Evolutionary conservation across 306 rosid species (phyloP), one percentile per base, ranked within the genome.

Genomic region (Urtica urens): DNA sequence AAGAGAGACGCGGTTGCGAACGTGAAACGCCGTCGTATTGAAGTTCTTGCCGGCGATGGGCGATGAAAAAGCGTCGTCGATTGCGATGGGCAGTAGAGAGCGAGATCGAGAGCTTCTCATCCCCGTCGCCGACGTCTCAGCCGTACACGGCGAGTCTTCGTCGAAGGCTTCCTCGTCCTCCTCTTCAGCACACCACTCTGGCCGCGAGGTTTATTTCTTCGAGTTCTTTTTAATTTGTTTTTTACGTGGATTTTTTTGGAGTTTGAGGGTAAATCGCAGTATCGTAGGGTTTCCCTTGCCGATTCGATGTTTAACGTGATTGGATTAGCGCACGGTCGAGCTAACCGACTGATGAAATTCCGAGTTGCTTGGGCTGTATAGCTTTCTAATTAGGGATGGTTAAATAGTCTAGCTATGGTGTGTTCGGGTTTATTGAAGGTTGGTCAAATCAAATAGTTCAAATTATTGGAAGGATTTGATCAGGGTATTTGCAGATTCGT

Each of bases 31-130:
- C 67, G 79, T 58, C 70, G 70, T 18, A 31, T 57, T n/a, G 20
- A 15, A 10, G 12, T 22, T 16, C 39, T 26, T 35, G 38, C 29
- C 38, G 40, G 45, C 39, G 63, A 80, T 83, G 96, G 94, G 73
- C 59, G 94, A 83, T 46, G 87, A 68, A 3, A 74, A 83, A 57
- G 55, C 82, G 33, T 58, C 72, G 31, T 46, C 68, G 49, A 75
- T 78, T 35, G 60, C 49, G 38, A 69, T 71, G 72, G 70, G 68
- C 22, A 63, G 51, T 60, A 81, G 93, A 73, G 95, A 81, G 42
- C 61, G 78, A 66, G 95, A 86, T 73, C 88, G 81, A 14, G 93
- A 86, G 72, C 95, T 81, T 62, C 88, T 86, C 28, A 73, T 86
- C 61, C 88, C 93, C 35, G 86, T 81, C 26, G 77, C 79, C n/a